Evolutionary conservation across 176 grass and related monocot genomes (phyloP), one percentile per base, ranked within the genome.

Genomic region (Chloris gayana): DNA sequence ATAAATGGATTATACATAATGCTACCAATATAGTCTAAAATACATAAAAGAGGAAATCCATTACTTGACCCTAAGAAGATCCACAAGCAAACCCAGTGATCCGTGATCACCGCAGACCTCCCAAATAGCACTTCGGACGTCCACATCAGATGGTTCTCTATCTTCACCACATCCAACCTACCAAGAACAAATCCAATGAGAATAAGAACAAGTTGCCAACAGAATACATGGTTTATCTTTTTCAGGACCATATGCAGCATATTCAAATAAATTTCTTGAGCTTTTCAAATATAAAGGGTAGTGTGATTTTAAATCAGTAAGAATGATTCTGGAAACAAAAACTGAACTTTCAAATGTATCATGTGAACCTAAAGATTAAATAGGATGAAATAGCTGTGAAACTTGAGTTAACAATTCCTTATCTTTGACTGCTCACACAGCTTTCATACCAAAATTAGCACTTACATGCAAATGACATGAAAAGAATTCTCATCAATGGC

Each of bases 31-130:
- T 65, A 7, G 4, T 74, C 1, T 13, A 50, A 84, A 70, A 37
- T 35, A 70, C 6, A 34, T 66, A 75, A 19, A 67, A 84, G 41
- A 87, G 6, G 29, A 60, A 60, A 75, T 24, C 27, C 64, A 72
- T 86, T 94, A 94, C 95, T 98, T 98, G 10, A 87, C 79, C 63
- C 59, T 86, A 80, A 98, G 92, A 91, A 98, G 90, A 85, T 94
- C 90, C 42, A 94, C 83, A 81, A 98, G 95, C 78, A 98, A 80
- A 77, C 82, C 72, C 2, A 98, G 79, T 14, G 90, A 92, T 35
- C 88, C 90, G 10, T 83, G 78, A 91, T 98, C 95, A 74, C 95
- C 92, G 0, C 90, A 94, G 59, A 94, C 90, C 85, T 98, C 95
- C 92, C 92, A 98, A 78, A 94, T 78, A 54, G 92, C 95, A 83